These are phyloP conservation scores for Plectosphaerella cucumerina DNA, from an alignment of 2,329 filamentous ascomycete genomes.

Conservation along the genomic window DNA sequence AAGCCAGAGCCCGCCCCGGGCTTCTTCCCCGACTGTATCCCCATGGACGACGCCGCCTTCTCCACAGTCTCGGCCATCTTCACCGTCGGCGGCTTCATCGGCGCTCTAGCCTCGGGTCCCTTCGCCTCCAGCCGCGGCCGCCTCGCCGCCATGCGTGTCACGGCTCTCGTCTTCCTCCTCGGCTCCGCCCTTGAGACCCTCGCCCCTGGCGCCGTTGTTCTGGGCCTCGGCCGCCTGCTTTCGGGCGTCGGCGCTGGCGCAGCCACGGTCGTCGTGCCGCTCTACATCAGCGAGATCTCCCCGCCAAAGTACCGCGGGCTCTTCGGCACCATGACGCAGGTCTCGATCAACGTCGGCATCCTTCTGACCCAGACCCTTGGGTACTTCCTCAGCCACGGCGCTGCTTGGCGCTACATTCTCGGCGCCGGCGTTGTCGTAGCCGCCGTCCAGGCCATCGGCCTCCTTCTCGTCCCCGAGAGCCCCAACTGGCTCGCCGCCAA, in stretches of 20 bases:
- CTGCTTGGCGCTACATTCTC: conserved; percentile 80
- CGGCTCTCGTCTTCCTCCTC: conserved; percentile 68
- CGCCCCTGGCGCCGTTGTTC: conserved; percentile 59
- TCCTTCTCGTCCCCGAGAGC: conserved; percentile 80
- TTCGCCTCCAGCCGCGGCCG: conserved; percentile 75
- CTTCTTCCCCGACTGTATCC: conserved; percentile 71
- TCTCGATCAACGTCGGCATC: conserved; percentile 91
- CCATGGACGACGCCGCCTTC: conserved; percentile 78
- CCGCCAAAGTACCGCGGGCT: conserved; percentile 71
- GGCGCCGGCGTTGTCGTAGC: conserved; percentile 68
- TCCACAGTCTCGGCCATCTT: conserved; percentile 87
- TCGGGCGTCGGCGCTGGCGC: conserved; percentile 83
- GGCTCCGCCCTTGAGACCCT: conserved; percentile 75
- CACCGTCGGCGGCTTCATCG: conserved; percentile 81
- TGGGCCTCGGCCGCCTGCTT: conserved; percentile 72
- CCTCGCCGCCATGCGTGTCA: conserved; percentile 70
- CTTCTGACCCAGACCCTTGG: conserved; percentile 78
- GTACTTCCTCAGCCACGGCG: conserved; percentile 78
- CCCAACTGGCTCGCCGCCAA: conserved; percentile 79
- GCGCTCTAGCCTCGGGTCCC: conserved; percentile 76
- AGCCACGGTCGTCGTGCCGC: conserved; percentile 85
- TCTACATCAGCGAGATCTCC: conserved; percentile 91
- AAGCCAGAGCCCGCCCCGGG: conserved; percentile 16
- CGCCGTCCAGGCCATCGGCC: conserved; percentile 59
- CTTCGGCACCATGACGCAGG: conserved; percentile 82